A percentile compares a stretch with the other conserved stretches of the same genome.
Evolutionary conservation across 345 rosid genomes (phyloP).

Genomic region (Citrus australasica): DNA sequence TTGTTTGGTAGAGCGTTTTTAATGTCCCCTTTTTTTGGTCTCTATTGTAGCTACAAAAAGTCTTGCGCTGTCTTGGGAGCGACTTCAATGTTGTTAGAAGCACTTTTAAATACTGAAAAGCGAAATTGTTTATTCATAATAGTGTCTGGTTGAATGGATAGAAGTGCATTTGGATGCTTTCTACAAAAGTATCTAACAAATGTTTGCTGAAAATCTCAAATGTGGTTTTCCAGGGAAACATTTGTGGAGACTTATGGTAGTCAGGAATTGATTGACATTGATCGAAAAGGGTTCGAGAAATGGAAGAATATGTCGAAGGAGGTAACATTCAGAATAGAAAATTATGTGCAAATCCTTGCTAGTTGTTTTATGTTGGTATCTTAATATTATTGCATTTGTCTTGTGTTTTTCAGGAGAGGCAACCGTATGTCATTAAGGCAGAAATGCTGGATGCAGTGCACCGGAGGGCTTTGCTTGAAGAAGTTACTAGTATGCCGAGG

Average conservation of each 20-base stretch:
- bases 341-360: neutral
- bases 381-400: neutral
- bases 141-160: neutral
- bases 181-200: neutral
- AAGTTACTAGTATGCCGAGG: conserved; percentile 21
- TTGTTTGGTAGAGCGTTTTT: neutral
- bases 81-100: neutral
- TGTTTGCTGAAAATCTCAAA: neutral
- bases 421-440: conserved; percentile 44
- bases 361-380: neutral
- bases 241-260: conserved; percentile 23
- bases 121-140: neutral
- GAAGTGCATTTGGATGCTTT: neutral
- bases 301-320: conserved; percentile 67
- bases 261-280: conserved; percentile 33
- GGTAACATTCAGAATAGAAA: conserved; percentile 32
- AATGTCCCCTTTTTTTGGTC: neutral
- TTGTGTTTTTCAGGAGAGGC: conserved; percentile 45
- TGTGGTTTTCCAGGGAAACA: conserved; percentile 41
- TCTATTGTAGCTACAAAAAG: neutral
- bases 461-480: conserved; percentile 22
- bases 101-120: neutral
- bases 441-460: conserved; percentile 27
- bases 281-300: conserved; percentile 45
- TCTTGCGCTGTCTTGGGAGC: neutral